phyloP scores from a whole-genome alignment of 768 basidiomycete genomes.

The Mycena rosella region DNA sequence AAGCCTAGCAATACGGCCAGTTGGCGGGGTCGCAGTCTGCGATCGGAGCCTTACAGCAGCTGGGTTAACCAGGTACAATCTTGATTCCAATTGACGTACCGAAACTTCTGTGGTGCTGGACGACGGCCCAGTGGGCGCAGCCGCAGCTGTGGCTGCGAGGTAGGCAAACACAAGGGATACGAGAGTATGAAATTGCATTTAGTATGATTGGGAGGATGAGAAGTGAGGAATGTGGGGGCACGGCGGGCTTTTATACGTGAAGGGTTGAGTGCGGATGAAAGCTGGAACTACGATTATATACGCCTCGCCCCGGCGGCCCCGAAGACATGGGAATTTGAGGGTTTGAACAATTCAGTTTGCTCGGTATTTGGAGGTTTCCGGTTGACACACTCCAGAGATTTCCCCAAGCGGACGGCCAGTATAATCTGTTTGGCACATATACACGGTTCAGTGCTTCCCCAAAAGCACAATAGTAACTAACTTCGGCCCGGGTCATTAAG shows the following conservation, averaged over 20 bases:
- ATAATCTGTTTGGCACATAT: too few species aligned
- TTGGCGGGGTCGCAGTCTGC: neutral
- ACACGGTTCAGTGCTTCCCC: neutral
- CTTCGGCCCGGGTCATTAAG: neutral
- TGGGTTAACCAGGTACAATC: slow-evolving; percentile 10
- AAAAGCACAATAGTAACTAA: neutral
- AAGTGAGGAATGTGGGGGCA: neutral
- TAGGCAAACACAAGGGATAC: slow-evolving; percentile 10
- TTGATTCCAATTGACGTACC: slow-evolving; percentile 9
- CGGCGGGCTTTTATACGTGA: slow-evolving; percentile 5
- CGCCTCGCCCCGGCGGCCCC: slow-evolving; percentile 1
- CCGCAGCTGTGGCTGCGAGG: slow-evolving; percentile 8
- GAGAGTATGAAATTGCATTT: slow-evolving; percentile 19
- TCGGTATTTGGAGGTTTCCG: neutral
- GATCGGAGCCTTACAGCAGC: neutral
- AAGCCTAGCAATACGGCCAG: neutral
- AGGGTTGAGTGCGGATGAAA: slow-evolving; percentile 3
- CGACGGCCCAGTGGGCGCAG: neutral
- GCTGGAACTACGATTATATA: slow-evolving; percentile 2
- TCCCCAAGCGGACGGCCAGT: too few species aligned
- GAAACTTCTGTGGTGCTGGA: neutral
- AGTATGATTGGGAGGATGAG: neutral
- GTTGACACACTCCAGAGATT: neutral
- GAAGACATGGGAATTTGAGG: slow-evolving; percentile 11
- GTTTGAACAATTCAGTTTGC: slow-evolving; percentile 7